These are phyloP conservation scores for Xylariaceae sp. DNA, from an alignment of 2,329 filamentous ascomycete species.

Conservation along the genomic window DNA sequence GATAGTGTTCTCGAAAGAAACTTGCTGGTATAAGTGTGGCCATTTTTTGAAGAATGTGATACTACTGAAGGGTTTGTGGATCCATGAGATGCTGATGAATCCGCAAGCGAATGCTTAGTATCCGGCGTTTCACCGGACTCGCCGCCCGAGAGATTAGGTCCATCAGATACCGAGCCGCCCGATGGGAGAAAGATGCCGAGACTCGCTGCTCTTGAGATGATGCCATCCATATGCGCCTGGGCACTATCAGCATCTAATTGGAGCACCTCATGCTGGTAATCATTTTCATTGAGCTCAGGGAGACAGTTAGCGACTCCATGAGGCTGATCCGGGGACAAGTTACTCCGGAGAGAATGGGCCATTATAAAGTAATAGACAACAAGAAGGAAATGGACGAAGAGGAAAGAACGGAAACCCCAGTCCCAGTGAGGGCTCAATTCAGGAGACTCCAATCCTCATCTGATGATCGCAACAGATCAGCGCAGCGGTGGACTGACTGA, in stretches of 20 bases:
- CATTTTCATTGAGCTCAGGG: conserved; percentile 31
- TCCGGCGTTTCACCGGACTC: conserved; percentile 42
- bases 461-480: conserved; percentile 20
- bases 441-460: conserved; percentile 25
- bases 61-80: conserved; percentile 42
- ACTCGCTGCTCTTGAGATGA: conserved; percentile 35
- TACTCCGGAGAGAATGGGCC: conserved; percentile 26
- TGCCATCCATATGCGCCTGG: conserved; percentile 28
- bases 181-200: conserved; percentile 37
- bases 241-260: conserved; percentile 23
- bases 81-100: conserved; percentile 40
- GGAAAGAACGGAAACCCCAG: background rate
- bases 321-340: conserved; percentile 18
- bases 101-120: conserved; percentile 41
- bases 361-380: conserved; percentile 20
- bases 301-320: conserved; percentile 16
- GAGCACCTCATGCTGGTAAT: conserved; percentile 31
- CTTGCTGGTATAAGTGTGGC: conserved; percentile 24
- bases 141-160: conserved; percentile 38
- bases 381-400: conserved; percentile 9
- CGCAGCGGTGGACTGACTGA: conserved; percentile 10
- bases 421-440: conserved; percentile 20
- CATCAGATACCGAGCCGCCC: conserved; percentile 30
- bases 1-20: conserved; percentile 33
- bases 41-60: conserved; percentile 40